These are phyloP conservation scores for Chrysoporthe cubensis DNA, from an alignment of 2,329 filamentous ascomycete species.

Conservation along the genomic window DNA sequence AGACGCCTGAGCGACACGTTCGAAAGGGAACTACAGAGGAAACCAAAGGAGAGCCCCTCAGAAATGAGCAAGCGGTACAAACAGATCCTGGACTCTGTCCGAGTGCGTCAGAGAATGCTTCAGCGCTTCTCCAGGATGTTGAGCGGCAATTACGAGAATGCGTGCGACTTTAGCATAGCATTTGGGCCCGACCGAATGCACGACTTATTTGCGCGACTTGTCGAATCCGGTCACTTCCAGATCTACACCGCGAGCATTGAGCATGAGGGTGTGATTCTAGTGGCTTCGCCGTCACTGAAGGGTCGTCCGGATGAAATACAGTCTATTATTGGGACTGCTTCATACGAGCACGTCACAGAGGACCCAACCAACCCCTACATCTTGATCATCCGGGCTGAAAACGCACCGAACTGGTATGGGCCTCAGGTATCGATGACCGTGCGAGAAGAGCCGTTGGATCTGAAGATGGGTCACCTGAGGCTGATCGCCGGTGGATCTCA, in stretches of 20 bases:
- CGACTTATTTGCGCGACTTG: conserved; percentile 79
- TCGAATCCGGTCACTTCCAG: conserved; percentile 83
- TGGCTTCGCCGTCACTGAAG: conserved; percentile 80
- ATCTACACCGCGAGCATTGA: conserved; percentile 74
- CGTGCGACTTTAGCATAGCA: conserved; percentile 90
- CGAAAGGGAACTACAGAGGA: conserved; percentile 84
- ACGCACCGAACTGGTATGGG: conserved; percentile 79
- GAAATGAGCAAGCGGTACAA: conserved; percentile 99
- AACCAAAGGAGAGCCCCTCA: conserved; percentile 77
- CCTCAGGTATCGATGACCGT: conserved; percentile 72
- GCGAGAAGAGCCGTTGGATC: conserved; percentile 77
- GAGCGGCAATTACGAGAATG: conserved; percentile 93
- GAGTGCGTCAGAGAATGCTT: conserved; percentile 92
- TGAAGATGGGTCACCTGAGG: conserved; percentile 84
- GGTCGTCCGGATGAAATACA: conserved; percentile 81
- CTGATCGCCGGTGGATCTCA: conserved; percentile 88
- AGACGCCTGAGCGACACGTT: conserved; percentile 88
- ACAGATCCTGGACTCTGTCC: conserved; percentile 90
- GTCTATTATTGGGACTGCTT: conserved; percentile 75
- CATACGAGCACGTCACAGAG: conserved; percentile 62
- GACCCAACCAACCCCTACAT: conserved; percentile 83
- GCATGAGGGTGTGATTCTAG: conserved; percentile 76
- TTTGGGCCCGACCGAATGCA: conserved; percentile 69
- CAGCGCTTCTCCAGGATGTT: conserved; percentile 93
- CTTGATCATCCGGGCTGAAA: conserved; percentile 81